phyloP scores from a whole-genome alignment of 2,329 filamentous ascomycete genomes.

The Chaetomiaceae sp. region DNA sequence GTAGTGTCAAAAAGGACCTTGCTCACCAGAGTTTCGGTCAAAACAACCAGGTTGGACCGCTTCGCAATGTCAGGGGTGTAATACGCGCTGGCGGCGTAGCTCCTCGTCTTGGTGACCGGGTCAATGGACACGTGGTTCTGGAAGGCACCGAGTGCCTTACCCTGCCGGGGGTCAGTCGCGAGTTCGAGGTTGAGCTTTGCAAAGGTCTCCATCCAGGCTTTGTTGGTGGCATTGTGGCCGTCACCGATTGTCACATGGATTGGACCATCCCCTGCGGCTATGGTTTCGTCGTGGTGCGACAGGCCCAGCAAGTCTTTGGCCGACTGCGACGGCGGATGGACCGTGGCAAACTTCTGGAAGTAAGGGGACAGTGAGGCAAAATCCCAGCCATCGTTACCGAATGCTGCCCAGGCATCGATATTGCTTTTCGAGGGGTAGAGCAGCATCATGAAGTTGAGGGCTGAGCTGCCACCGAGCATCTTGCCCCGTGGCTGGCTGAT shows the following conservation, averaged over 20 bases:
- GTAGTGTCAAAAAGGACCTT: slow-evolving; percentile 33
- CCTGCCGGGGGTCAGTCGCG: slow-evolving; percentile 43
- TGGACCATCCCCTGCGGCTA: too few relatives aligned
- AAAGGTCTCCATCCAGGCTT: slow-evolving; percentile 39
- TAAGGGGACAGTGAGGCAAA: slow-evolving; percentile 24
- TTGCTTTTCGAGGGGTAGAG: slow-evolving; percentile 34
- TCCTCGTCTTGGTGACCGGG: slow-evolving; percentile 42
- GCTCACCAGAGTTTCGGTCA: slow-evolving; percentile 33
- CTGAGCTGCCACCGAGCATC: slow-evolving; percentile 44
- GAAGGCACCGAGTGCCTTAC: slow-evolving; percentile 46
- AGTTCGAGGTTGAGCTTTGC: slow-evolving; percentile 39
- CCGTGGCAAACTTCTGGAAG: slow-evolving; percentile 27
- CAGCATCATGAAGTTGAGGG: slow-evolving; percentile 41
- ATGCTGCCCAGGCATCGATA: slow-evolving; percentile 35
- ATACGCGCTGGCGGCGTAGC: slow-evolving; percentile 43
- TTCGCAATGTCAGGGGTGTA: slow-evolving; percentile 37
- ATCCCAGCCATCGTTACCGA: slow-evolving; percentile 32
- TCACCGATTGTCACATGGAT: slow-evolving; percentile 29
- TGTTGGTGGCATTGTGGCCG: slow-evolving; percentile 42
- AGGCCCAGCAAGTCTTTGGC: too few relatives aligned
- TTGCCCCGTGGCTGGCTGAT: slow-evolving; percentile 42
- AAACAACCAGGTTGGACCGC: slow-evolving; percentile 38
- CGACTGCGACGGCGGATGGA: slow-evolving; percentile 13
- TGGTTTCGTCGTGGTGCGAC: too few relatives aligned
- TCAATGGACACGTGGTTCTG: slow-evolving; percentile 47